Evolutionary conservation across 495 filamentous ascomycete species (phyloP), one percentile per base, ranked within the genome.

Genomic region (Penicillium steckii): DNA sequence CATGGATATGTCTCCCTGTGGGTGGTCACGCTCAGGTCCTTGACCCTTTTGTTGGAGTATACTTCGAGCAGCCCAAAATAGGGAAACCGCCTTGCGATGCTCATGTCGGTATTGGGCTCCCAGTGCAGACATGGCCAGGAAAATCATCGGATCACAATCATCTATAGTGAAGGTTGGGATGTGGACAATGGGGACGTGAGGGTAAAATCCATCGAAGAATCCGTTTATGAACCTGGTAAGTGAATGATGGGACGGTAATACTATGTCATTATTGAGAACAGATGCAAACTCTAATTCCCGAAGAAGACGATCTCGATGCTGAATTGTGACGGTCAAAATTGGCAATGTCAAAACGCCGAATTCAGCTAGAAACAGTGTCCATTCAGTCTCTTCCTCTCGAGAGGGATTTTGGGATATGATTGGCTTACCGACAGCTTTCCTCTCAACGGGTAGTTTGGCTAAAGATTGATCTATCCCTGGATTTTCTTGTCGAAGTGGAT

Each of bases 151-250:
- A 2, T 57, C 50, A 37, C 30, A 56, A 3, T 66, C 23, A 2
- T 58, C 50, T 2, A 57, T 32, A 1, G 26, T 51, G 35, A 70
- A 69, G 5, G 69, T 64, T 9, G 66, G 55, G 1, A 56, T 32
- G 17, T 72, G 69, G 10, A 69, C 38, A 12, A 70, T 48, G 2
- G 65, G 61, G 8, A 70, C 26, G 52, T 64, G 59, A 0, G 50
- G 52, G 33, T 67, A 56, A 19, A 64, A 57, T 1, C 54, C 52
- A 44, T 57, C 56, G 15, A 62, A 60, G 29, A 51, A 67, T 1
- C 43, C 53, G 29, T 56, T 60, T 15, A 64, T 30, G 49, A 55
- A 64, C 24, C 61, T 46, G 5, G 56, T 55, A 9, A 67, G 30
- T 9, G 62, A 49, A 33, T 64, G 35, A 2, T 44, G 44, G 3